Evolutionary conservation across 345 rosid genomes (phyloP).

Genomic region (Gossypium australe): DNA sequence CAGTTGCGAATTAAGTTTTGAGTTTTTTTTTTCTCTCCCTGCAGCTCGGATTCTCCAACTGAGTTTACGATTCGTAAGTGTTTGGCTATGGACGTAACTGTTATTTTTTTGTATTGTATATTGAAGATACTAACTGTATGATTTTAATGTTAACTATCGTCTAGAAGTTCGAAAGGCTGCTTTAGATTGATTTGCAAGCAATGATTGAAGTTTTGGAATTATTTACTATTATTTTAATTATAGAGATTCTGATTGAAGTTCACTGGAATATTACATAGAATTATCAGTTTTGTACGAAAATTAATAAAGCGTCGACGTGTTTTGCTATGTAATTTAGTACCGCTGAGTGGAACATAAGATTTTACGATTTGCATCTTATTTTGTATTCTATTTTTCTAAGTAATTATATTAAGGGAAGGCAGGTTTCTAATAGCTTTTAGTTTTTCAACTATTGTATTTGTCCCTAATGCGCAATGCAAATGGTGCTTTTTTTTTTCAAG

Average conservation of each 20-base stretch:
- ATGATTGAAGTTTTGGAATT: background rate
- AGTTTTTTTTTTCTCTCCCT: background rate
- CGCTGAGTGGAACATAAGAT: background rate
- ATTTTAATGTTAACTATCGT: background rate
- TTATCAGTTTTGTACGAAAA: background rate
- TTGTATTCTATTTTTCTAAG: background rate
- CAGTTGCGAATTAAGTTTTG: background rate
- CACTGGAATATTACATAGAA: background rate
- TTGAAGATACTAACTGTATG: background rate
- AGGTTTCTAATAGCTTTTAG: background rate
- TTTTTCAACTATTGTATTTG: background rate
- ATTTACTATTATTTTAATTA: background rate
- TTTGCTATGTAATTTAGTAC: background rate
- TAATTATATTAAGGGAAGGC: background rate
- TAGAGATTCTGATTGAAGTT: background rate
- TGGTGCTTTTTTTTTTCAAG: background rate
- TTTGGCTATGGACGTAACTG: background rate
- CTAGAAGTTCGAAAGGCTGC: background rate
- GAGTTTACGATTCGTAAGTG: conserved; percentile 95
- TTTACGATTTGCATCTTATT: background rate
- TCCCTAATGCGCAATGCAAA: background rate
- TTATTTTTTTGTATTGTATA: background rate
- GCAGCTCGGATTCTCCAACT: conserved; percentile 61
- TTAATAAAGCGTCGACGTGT: background rate
- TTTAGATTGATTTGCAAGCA: background rate